Evolutionary conservation across 495 filamentous ascomycete species (phyloP).

Genomic region (Neurospora discreta): DNA sequence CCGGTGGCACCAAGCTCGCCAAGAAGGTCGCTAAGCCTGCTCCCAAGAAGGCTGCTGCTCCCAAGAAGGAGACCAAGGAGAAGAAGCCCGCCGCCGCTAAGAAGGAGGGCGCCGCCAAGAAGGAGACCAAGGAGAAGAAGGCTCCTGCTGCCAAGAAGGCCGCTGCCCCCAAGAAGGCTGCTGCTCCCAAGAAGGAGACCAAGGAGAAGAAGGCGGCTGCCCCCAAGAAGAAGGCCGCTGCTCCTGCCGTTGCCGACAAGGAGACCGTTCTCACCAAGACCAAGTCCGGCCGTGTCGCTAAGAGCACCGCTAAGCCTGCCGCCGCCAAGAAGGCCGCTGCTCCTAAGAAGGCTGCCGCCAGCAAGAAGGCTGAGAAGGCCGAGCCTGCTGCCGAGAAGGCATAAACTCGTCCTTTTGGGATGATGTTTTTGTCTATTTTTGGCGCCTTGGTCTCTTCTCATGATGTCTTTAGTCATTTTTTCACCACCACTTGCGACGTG

Average conservation of each 20-base stretch:
- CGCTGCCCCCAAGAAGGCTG: constrained; percentile 26
- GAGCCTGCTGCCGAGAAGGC: constrained; percentile 14
- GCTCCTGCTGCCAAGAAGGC: constrained; percentile 4
- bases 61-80: constrained; percentile 27
- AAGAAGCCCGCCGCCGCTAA: constrained; percentile 32
- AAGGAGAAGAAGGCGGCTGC: constrained; percentile 35
- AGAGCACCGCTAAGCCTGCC: constrained; percentile 45
- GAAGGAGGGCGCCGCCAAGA: constrained; percentile 22
- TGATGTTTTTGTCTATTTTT: background rate
- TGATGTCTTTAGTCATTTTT: constrained; percentile 10
- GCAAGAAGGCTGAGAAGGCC: constrained; percentile 26
- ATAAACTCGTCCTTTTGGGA: constrained; percentile 1
- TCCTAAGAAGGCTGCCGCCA: constrained; percentile 49
- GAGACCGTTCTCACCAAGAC: constrained; percentile 66
- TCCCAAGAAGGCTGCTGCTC: constrained; percentile 27
- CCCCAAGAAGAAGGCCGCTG: constrained; percentile 32
- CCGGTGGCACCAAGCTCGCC: constrained; percentile 90
- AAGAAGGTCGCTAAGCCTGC: constrained; percentile 56
- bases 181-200: constrained; percentile 26
- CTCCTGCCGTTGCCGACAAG: constrained; percentile 36
- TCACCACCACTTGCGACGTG: constrained; percentile 6
- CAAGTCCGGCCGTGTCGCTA: constrained; percentile 83
- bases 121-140: constrained; percentile 17
- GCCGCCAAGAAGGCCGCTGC: constrained; percentile 54
- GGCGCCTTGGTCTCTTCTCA: constrained; percentile 1